Evolutionary conservation across 1,284 basidiomycete genomes (phyloP).

Genomic region (Ganoderma sinense): DNA sequence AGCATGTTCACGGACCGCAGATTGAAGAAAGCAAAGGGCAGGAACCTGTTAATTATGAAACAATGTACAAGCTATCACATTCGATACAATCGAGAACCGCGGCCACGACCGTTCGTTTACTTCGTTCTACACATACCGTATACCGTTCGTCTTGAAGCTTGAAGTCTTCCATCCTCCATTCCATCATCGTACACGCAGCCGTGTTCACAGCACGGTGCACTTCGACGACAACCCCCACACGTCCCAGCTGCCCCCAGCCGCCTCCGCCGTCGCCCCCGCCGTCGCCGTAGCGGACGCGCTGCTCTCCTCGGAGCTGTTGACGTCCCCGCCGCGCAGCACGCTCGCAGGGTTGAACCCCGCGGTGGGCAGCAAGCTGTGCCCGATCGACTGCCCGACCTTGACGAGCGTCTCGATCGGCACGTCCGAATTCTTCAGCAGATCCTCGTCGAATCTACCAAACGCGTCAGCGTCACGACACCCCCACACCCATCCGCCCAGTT

Average conservation of each 20-base stretch:
- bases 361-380: conserved; percentile 10
- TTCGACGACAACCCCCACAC: background rate
- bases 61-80: background rate
- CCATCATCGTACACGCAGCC: background rate
- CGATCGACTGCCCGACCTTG: conserved; percentile 51
- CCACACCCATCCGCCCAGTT: no score
- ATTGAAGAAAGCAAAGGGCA: background rate
- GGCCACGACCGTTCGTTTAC: background rate
- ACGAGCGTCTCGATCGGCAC: conserved; percentile 76
- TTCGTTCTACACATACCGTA: background rate
- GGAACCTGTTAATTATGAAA: background rate
- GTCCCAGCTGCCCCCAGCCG: background rate
- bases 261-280: background rate
- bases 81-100: background rate
- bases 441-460: conserved; percentile 62
- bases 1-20: background rate
- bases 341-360: conserved; percentile 4
- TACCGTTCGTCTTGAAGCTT: background rate
- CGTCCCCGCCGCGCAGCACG: background rate
- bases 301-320: no score
- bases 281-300: background rate
- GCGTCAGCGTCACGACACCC: background rate
- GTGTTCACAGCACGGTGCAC: background rate
- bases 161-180: background rate
- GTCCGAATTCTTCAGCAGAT: conserved; percentile 67